Evolutionary conservation across 1,284 basidiomycete species (phyloP).

Genomic region (Naganishia cerealis): DNA sequence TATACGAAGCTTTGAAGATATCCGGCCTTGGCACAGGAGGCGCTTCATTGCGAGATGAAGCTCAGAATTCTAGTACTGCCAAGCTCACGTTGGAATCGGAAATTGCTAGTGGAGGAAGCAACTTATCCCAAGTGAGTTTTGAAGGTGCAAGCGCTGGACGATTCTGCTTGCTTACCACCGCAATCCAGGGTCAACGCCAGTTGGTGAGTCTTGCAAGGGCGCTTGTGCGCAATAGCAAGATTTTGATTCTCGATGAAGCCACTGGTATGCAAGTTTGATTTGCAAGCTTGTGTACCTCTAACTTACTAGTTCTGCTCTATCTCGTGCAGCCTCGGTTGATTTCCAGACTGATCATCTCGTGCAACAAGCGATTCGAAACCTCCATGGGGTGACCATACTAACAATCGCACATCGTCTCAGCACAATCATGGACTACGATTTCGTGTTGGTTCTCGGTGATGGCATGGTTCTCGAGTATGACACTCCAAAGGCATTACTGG

Average conservation of each 20-base stretch:
- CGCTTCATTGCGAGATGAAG: conserved; percentile 38
- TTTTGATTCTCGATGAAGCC: conserved; percentile 61
- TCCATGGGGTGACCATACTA: conserved; percentile 54
- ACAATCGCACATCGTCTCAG: conserved; percentile 57
- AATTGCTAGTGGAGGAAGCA: conserved; percentile 58
- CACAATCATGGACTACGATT: conserved; percentile 59
- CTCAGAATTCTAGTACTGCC: conserved; percentile 39
- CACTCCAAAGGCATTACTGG: conserved; percentile 64
- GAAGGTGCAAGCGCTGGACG: conserved; percentile 55
- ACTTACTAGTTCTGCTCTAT: conserved; percentile 39
- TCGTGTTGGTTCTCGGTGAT: conserved; percentile 58
- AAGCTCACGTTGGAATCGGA: conserved; percentile 49
- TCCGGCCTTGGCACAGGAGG: conserved; percentile 52
- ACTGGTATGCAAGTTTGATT: conserved; percentile 38
- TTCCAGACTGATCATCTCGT: conserved; percentile 57
- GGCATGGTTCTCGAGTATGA: conserved; percentile 61
- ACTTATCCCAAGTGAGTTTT: conserved; percentile 61
- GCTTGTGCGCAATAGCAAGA: conserved; percentile 57
- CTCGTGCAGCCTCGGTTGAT: conserved; percentile 51
- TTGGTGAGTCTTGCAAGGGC: conserved; percentile 61
- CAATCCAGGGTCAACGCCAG: conserved; percentile 66
- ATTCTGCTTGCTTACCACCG: neutral
- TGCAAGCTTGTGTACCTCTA: neutral
- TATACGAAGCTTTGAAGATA: conserved; percentile 55
- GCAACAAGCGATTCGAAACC: conserved; percentile 57